Conservation (phyloP, 2,329 filamentous ascomycete species). For the Claviceps fusiformis region DNA sequence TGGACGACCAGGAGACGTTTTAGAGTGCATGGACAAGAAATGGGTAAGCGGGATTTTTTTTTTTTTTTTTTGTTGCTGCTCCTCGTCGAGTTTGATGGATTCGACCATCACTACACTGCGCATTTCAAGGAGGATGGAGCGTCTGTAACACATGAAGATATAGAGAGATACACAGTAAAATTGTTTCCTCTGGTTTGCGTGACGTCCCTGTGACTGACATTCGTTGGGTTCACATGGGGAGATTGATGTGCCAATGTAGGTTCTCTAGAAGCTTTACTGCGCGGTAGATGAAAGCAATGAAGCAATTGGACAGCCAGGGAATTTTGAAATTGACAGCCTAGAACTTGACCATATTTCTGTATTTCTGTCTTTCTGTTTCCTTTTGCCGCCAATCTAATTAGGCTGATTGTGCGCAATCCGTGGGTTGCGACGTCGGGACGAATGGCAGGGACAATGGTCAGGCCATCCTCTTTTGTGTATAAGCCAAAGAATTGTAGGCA, state of each 20-base stretch:
- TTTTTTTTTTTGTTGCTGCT: background rate
- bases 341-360: background rate
- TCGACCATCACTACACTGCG: background rate
- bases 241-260: slow-evolving; percentile 1
- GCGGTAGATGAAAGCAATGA: background rate
- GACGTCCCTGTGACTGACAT: slow-evolving; percentile 4
- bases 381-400: too few species aligned
- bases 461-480: too few species aligned
- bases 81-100: background rate
- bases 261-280: background rate
- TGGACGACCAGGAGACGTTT: slow-evolving; percentile 72
- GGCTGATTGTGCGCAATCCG: too few species aligned
- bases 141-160: background rate
- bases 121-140: background rate
- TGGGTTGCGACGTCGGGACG: too few species aligned
- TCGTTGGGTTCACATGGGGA: background rate
- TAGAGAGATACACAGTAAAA: background rate
- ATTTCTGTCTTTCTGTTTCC: too few species aligned
- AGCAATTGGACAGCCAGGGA: background rate
- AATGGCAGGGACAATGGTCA: too few species aligned
- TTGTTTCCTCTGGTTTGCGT: background rate
- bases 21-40: slow-evolving; percentile 19
- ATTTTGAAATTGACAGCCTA: background rate
- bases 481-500: too few species aligned
- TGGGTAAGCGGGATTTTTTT: background rate